A percentile compares a stretch with the other conserved stretches of the same genome.
Evolutionary conservation across 228 moss, liverwort and hornwort genomes (phyloP).

Genomic region (Sphagnum fallax): DNA sequence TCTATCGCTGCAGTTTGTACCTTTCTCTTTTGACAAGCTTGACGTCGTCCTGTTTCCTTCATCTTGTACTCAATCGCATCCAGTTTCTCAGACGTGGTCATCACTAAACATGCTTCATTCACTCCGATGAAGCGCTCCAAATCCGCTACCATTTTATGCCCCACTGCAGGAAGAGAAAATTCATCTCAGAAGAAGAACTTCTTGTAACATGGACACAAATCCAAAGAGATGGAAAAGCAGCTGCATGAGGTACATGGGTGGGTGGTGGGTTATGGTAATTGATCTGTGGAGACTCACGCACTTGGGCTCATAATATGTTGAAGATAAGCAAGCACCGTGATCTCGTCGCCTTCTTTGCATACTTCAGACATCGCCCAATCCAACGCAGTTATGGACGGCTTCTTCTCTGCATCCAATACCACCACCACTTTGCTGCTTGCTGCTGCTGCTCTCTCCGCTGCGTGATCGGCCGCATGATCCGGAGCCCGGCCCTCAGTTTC

Average conservation of each 20-base stretch:
- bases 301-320: slow-evolving; percentile 35
- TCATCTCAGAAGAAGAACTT: background rate
- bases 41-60: background rate
- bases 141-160: slow-evolving; percentile 33
- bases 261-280: background rate
- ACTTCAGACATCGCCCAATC: slow-evolving; percentile 38
- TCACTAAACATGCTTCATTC: slow-evolving; percentile 15
- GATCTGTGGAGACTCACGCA: background rate
- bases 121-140: slow-evolving; percentile 19
- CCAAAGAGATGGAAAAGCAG: background rate
- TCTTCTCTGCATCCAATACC: slow-evolving; percentile 42
- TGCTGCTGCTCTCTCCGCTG: too few relatives aligned
- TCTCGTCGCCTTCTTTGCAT: slow-evolving; percentile 25
- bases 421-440: slow-evolving; percentile 10
- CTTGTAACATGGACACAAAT: background rate
- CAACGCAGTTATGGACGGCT: slow-evolving; percentile 21
- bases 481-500: too few relatives aligned
- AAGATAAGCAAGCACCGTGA: slow-evolving; percentile 30
- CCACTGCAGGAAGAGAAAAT: slow-evolving; percentile 12
- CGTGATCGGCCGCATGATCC: too few relatives aligned
- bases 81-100: slow-evolving; percentile 8
- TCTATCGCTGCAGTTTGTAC: too few relatives aligned
- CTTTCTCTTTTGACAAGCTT: background rate
- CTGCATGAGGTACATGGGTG: background rate
- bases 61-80: slow-evolving; percentile 21